phyloP scores from a whole-genome alignment of 805 yeast species.

The Diddensiella transvaalensis region DNA sequence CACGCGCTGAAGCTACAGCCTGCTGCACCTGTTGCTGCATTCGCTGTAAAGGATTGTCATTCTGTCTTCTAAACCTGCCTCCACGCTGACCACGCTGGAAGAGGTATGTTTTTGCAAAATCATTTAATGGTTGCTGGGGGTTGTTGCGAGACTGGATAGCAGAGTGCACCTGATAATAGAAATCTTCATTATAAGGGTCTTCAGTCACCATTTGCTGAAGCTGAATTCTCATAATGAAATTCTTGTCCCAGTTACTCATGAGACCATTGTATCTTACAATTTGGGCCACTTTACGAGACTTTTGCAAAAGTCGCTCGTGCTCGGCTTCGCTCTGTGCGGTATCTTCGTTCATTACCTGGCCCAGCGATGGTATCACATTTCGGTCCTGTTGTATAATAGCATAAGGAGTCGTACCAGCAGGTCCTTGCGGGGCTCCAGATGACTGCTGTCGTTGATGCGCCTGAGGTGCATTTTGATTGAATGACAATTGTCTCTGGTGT shows the following conservation, averaged over 20 bases:
- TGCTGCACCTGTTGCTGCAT: constrained; percentile 98
- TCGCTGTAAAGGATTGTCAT: constrained; percentile 85
- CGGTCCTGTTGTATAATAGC: constrained; percentile 7
- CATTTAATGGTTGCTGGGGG: constrained; percentile 55
- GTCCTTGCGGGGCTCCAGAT: background rate
- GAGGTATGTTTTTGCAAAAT: constrained; percentile 88
- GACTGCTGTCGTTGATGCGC: constrained; percentile 29
- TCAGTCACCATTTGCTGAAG: constrained; percentile 93
- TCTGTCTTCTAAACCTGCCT: constrained; percentile 31
- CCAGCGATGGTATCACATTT: constrained; percentile 16
- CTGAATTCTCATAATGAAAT: constrained; percentile 90
- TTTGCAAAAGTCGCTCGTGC: constrained; percentile 19
- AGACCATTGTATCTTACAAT: constrained; percentile 83
- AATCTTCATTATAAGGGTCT: constrained; percentile 96
- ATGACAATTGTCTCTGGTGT: constrained; percentile 22
- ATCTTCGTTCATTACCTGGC: constrained; percentile 24
- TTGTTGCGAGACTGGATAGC: constrained; percentile 60
- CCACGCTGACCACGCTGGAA: constrained; percentile 88
- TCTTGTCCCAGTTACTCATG: constrained; percentile 97
- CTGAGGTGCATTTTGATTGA: constrained; percentile 27
- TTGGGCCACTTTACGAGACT: constrained; percentile 23
- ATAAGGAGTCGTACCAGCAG: constrained; percentile 15
- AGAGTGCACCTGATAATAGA: constrained; percentile 89
- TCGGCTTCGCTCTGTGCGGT: constrained; percentile 19
- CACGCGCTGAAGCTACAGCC: constrained; percentile 93